phyloP scores from a whole-genome alignment of 345 rosid genomes.

The Eucalyptus globulus region DNA sequence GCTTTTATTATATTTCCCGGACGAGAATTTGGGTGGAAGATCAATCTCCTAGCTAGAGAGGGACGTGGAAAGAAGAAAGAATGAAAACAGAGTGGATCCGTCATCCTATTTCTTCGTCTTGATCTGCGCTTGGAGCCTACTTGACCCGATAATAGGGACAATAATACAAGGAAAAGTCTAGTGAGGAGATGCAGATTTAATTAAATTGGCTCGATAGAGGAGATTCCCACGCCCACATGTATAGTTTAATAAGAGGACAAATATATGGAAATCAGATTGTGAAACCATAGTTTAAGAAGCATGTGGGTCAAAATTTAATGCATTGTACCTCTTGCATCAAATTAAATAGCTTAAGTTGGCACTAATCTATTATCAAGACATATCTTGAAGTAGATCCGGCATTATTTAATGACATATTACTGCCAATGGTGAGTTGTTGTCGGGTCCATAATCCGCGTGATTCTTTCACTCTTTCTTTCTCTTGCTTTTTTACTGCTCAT shows the following conservation, averaged over 20 bases:
- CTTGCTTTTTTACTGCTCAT: background rate
- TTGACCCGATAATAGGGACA: too few relatives aligned
- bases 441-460: background rate
- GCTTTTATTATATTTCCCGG: too few relatives aligned
- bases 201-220: too few relatives aligned
- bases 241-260: background rate
- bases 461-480: background rate
- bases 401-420: too few relatives aligned
- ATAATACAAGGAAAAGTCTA: too few relatives aligned
- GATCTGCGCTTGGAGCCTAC: too few relatives aligned
- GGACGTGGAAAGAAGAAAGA: too few relatives aligned
- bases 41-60: too few relatives aligned
- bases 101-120: too few relatives aligned
- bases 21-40: too few relatives aligned
- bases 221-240: background rate
- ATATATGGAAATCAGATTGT: background rate
- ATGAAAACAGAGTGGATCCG: too few relatives aligned
- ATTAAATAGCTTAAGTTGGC: background rate
- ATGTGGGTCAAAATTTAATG: background rate
- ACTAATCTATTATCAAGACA: background rate
- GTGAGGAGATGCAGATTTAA: too few relatives aligned
- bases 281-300: background rate
- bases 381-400: fast-evolving
- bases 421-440: background rate
- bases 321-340: background rate